A percentile compares a stretch with the other conserved stretches of the same genome.
These are phyloP conservation scores for Naematelia encephala DNA, from an alignment of 768 basidiomycete species.

Conservation along the genomic window DNA sequence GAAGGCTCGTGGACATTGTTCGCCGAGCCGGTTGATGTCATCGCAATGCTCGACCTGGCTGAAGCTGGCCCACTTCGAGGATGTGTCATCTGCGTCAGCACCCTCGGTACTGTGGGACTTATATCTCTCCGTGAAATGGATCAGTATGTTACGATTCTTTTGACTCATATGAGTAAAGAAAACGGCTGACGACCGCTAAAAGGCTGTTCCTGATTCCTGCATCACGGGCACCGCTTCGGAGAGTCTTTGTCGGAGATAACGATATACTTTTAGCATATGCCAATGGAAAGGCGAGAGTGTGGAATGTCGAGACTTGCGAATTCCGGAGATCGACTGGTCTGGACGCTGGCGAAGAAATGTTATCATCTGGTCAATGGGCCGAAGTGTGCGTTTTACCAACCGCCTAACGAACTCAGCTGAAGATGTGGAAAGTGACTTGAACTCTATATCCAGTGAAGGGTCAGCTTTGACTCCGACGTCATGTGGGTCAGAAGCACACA, in stretches of 20 bases:
- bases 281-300: conserved; percentile 73
- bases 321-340: conserved; percentile 76
- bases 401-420: no score
- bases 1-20: conserved; percentile 73
- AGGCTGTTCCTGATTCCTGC: conserved; percentile 82
- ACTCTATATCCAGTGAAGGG: neutral
- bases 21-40: conserved; percentile 58
- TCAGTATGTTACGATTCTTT: conserved; percentile 59
- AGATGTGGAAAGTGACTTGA: neutral
- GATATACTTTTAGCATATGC: conserved; percentile 73
- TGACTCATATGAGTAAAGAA: neutral
- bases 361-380: conserved; percentile 70
- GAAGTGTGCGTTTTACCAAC: conserved; percentile 58
- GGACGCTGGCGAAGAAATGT: conserved; percentile 72
- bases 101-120: conserved; percentile 79
- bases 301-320: conserved; percentile 79
- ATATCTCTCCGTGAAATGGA: conserved; percentile 69
- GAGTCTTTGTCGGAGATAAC: conserved; percentile 64
- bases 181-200: neutral
- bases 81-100: conserved; percentile 67
- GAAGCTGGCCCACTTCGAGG: conserved; percentile 60
- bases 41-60: conserved; percentile 31
- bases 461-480: neutral
- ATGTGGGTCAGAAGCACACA: neutral
- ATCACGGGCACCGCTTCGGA: conserved; percentile 63